Conservation (phyloP, 2,329 filamentous ascomycete genomes). For the Ceratocystiopsis brevicomis region DNA sequence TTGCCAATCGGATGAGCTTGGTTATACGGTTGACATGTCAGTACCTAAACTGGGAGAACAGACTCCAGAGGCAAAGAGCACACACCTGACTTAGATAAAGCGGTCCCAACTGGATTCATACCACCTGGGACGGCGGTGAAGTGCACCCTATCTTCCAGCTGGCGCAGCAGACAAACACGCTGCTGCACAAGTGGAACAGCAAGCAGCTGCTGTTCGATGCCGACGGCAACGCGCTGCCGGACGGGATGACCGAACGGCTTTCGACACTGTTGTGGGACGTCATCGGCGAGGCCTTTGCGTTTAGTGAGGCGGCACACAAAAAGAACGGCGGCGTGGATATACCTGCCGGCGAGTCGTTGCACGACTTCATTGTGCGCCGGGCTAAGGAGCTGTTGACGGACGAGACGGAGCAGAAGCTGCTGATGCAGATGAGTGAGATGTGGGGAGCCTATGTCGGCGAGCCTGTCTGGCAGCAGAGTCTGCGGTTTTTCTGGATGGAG, state of each 20-base stretch:
- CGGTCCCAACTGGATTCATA: slow-evolving; percentile 38
- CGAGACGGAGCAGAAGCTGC: slow-evolving; percentile 23
- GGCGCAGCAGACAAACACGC: slow-evolving; percentile 28
- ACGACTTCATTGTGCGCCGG: slow-evolving; percentile 33
- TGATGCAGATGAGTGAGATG: slow-evolving; percentile 35
- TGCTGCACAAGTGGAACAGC: slow-evolving; percentile 11
- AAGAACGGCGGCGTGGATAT: not conserved
- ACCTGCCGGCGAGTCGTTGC: not conserved
- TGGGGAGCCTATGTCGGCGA: slow-evolving; percentile 48
- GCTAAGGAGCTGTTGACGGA: slow-evolving; percentile 21
- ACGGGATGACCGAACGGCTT: not conserved
- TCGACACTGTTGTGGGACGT: slow-evolving; percentile 22
- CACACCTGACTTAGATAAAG: slow-evolving; percentile 14
- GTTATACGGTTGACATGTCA: slow-evolving; percentile 14
- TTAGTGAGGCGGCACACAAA: not conserved
- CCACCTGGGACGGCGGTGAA: slow-evolving; percentile 12
- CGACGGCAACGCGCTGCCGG: not conserved
- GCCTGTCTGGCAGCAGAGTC: slow-evolving; percentile 36
- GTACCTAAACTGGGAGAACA: too few species aligned
- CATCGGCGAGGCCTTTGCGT: slow-evolving; percentile 1
- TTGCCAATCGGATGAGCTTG: slow-evolving; percentile 11
- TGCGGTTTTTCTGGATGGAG: slow-evolving; percentile 47
- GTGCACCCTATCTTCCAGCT: slow-evolving; percentile 35
- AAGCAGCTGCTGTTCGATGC: slow-evolving; percentile 13
- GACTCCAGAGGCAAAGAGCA: not conserved